These are phyloP conservation scores for Mortierella claussenii DNA, from an alignment of 192 early-diverging fungal genomes.

Conservation along the genomic window DNA sequence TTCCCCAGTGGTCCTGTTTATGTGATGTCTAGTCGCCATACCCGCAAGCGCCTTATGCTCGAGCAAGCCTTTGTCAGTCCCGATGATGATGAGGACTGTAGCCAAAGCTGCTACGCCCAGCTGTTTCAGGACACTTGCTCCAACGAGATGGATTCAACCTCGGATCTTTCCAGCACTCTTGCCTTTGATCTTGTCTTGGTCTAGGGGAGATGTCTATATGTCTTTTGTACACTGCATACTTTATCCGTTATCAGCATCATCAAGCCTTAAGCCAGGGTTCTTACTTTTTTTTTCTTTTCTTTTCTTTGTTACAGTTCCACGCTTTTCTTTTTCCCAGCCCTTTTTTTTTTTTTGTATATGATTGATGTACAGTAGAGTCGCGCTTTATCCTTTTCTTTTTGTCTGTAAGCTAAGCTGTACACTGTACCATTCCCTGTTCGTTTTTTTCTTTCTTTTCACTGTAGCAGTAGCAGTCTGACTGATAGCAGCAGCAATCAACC, in stretches of 20 bases:
- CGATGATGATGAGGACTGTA: slow-evolving; percentile 33
- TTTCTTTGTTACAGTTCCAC: not conserved
- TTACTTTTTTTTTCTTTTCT: not conserved
- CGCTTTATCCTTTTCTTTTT: slow-evolving; percentile 6
- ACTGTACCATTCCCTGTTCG: slow-evolving; percentile 6
- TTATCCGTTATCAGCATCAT: too few species aligned
- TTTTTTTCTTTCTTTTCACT: slow-evolving; percentile 9
- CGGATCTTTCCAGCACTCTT: slow-evolving; percentile 27
- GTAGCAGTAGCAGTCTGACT: slow-evolving; percentile 11
- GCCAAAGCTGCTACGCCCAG: slow-evolving; percentile 28
- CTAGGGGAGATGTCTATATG: too few species aligned
- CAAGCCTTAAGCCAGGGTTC: too few species aligned
- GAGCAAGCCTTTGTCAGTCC: slow-evolving; percentile 49
- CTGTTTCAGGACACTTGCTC: slow-evolving; percentile 36
- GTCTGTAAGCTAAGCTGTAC: slow-evolving; percentile 12
- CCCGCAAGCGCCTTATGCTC: slow-evolving; percentile 52
- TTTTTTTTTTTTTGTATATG: slow-evolving; percentile 7
- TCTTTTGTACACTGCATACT: too few species aligned
- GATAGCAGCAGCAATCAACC: not conserved
- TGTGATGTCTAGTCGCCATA: slow-evolving; percentile 49
- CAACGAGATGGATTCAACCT: slow-evolving; percentile 12
- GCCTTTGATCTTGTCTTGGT: slow-evolving; percentile 43
- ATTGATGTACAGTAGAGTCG: slow-evolving; percentile 11
- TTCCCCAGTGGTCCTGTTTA: slow-evolving; percentile 29
- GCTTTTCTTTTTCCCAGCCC: not conserved